phyloP scores from a whole-genome alignment of 148 eudicot genomes.

The Spergularia bocconei region DNA sequence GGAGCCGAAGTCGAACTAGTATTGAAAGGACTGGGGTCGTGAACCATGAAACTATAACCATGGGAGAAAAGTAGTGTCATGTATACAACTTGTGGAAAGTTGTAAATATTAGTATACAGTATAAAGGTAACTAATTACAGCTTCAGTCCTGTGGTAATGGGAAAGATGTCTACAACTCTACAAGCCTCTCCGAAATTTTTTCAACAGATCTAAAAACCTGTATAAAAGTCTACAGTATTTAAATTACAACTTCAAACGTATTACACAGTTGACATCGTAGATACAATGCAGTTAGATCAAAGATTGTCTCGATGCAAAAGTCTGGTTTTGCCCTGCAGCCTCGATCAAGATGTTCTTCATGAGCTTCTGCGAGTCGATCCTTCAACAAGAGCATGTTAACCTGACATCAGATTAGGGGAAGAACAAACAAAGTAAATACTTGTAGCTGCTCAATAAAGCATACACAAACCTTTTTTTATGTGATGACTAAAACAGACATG shows the following conservation, averaged over 20 bases:
- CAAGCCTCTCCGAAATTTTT: neutral
- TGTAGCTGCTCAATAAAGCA: no score
- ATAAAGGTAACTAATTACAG: no score
- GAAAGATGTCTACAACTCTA: neutral
- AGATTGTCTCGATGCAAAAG: slow-evolving; percentile 54
- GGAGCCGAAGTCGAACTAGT: no score
- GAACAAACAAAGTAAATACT: neutral
- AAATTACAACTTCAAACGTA: slow-evolving; percentile 75
- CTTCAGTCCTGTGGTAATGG: no score
- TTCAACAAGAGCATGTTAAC: slow-evolving; percentile 53
- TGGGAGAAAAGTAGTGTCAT: no score
- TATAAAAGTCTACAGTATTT: neutral
- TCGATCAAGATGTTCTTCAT: slow-evolving; percentile 70
- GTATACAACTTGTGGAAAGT: no score
- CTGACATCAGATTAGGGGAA: slow-evolving; percentile 28
- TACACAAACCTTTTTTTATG: no score
- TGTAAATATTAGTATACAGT: no score
- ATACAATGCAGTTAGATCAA: slow-evolving; percentile 71
- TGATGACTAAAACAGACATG: no score
- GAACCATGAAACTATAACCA: no score
- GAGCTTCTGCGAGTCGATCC: slow-evolving; percentile 74
- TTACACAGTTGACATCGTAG: slow-evolving; percentile 64
- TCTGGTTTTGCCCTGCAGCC: slow-evolving; percentile 78
- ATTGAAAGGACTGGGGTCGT: no score
- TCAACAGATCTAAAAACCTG: neutral